Conservation (phyloP, 306 rosid species). For the Gynostemma pentaphyllum region DNA sequence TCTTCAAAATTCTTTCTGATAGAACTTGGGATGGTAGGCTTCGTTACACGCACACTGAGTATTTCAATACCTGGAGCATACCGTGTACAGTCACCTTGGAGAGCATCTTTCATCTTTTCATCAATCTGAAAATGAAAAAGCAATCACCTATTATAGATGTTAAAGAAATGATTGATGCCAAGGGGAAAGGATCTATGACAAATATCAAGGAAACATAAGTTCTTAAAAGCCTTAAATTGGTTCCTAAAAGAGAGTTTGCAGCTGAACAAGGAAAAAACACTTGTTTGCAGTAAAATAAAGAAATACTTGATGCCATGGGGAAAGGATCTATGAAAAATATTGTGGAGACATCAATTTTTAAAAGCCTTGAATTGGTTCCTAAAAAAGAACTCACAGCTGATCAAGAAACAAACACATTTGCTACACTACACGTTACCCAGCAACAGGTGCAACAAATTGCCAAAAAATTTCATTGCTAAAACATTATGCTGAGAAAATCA, state of each 20-base stretch:
- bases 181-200: not conserved
- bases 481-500: too few species aligned
- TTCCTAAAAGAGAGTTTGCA: not conserved
- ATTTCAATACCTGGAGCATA: constrained; percentile 96
- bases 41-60: constrained; percentile 74
- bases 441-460: too few species aligned
- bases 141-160: not conserved
- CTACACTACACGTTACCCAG: too few species aligned
- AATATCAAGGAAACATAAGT: not conserved
- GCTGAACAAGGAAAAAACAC: not conserved
- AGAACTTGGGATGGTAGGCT: constrained; percentile 72
- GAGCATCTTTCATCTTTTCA: constrained; percentile 92
- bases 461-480: too few species aligned
- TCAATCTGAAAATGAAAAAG: constrained; percentile 52
- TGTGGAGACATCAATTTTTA: not conserved
- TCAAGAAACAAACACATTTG: not conserved
- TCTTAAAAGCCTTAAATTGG: not conserved
- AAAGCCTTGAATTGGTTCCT: not conserved
- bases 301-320: not conserved
- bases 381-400: not conserved
- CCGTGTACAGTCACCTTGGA: constrained; percentile 80
- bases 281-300: not conserved
- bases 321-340: constrained; percentile 2
- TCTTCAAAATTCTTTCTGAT: constrained; percentile 66
- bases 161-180: not conserved